Base-by-base conservation (phyloP, 2,329 filamentous ascomycete species). In the Phoma sp. region DNA sequence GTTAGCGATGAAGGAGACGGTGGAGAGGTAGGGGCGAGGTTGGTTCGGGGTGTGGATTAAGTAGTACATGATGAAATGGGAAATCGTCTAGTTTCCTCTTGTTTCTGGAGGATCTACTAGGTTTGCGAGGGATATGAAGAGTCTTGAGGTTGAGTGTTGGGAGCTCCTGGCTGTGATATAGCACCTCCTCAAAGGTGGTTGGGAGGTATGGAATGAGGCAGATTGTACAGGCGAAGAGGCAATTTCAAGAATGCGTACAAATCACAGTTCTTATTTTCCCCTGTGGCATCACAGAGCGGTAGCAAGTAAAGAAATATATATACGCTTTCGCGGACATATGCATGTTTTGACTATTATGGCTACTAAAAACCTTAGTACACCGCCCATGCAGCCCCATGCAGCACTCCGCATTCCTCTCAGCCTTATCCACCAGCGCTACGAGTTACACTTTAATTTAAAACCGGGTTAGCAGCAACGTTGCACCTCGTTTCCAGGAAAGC, bases 1-100 rank as follows among this genome's bases (percentile, higher is more conserved):
- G 13, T 48, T 47, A 4, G 61, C 64, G 36, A 65, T 36, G 29
- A 64, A 67, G 7, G 51, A 43, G 13, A 61, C 33, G 10, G 42
- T 58, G 4, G 61, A 61, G 8, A 65, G 41, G 29, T 52, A 52
- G 1, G 48, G 48, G 10, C 48, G 48, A 4, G 36, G 22, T 13
- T 45, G 41, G 7, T 52, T 35, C 14, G 27, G 35, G 8, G 48
- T 52, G 23, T 52, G 29, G 23, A 52, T 46, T 7, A 52, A 36
- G 36, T 52, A 52, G 23, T 52, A 52, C 48, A 52, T 52, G 13
- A 11, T 30, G 10, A 14, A 7, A 36, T 13, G 8, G 5, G 8
- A 41, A 2, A 7, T 36, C 4, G 4, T 29, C 6, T 22, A n/a
- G 10, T 42, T 18, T 23, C 30, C 11, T 30, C 29, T 27, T 23